These are phyloP conservation scores for Capronia americana DNA, from an alignment of 2,329 filamentous ascomycete species.

Conservation along the genomic window DNA sequence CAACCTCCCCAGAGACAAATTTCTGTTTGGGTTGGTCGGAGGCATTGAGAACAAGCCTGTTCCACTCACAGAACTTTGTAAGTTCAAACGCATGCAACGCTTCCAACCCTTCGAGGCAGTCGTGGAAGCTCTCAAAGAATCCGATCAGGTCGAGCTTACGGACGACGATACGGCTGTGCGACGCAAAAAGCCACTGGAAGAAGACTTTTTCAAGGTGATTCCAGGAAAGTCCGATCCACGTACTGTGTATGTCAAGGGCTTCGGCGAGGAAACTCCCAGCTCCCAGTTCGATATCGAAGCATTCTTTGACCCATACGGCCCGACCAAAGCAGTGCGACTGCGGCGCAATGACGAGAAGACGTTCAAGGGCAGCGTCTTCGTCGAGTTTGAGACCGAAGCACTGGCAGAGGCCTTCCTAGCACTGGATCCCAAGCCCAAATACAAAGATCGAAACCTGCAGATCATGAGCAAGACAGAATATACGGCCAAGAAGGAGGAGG, in stretches of 20 bases:
- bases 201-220: constrained; percentile 62
- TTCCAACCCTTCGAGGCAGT: constrained; percentile 89
- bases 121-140: constrained; percentile 80
- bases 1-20: constrained; percentile 88
- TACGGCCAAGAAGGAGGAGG: constrained; percentile 74
- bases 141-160: constrained; percentile 72
- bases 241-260: constrained; percentile 92
- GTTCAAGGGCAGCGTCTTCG: constrained; percentile 97
- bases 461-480: constrained; percentile 91
- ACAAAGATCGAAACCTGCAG: constrained; percentile 77
- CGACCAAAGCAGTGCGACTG: constrained; percentile 82
- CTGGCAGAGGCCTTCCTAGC: constrained; percentile 79
- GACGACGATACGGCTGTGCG: constrained; percentile 75
- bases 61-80: constrained; percentile 75
- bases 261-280: constrained; percentile 79
- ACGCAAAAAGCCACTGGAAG: constrained; percentile 74
- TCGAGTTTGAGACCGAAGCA: constrained; percentile 85
- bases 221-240: constrained; percentile 66
- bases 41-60: constrained; percentile 84
- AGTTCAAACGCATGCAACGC: constrained; percentile 93
- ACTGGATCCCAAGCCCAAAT: constrained; percentile 80
- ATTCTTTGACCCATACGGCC: constrained; percentile 83
- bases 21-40: constrained; percentile 78
- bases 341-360: constrained; percentile 73
- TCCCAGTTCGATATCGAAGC: constrained; percentile 94